Conservation (phyloP, 306 rosid species). For the Cajanus cajan region DNA sequence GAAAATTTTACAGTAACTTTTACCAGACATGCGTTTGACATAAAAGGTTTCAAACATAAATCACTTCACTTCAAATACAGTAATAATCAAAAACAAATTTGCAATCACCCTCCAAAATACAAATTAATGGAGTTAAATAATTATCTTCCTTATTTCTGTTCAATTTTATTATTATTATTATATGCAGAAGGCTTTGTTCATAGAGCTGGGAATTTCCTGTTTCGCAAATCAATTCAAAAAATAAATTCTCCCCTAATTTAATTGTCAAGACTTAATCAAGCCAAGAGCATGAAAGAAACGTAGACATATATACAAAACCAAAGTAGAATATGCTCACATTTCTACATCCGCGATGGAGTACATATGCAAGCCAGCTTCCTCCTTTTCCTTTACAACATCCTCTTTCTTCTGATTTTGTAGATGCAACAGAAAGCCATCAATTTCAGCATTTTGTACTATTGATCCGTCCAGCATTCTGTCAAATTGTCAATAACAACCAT, state of each 20-base stretch:
- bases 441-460: constrained; percentile 55
- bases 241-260: neutral
- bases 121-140: neutral
- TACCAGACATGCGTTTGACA: neutral
- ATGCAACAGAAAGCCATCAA: constrained; percentile 81
- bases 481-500: constrained; percentile 21
- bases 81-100: neutral
- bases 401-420: constrained; percentile 70
- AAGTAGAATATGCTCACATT: constrained; percentile 50
- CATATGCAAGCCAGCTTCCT: constrained; percentile 64
- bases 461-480: constrained; percentile 68
- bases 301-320: neutral
- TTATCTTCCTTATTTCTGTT: neutral
- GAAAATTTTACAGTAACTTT: neutral
- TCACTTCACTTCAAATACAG: neutral
- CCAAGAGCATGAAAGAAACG: neutral
- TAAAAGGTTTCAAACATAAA: neutral
- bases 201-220: neutral
- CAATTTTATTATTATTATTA: neutral
- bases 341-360: constrained; percentile 87
- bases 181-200: neutral
- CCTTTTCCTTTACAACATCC: constrained; percentile 54
- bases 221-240: neutral
- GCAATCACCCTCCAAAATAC: neutral
- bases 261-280: neutral